Evolutionary conservation across 805 yeast genomes (phyloP).

Genomic region (Kodamaea neixiangensis): DNA sequence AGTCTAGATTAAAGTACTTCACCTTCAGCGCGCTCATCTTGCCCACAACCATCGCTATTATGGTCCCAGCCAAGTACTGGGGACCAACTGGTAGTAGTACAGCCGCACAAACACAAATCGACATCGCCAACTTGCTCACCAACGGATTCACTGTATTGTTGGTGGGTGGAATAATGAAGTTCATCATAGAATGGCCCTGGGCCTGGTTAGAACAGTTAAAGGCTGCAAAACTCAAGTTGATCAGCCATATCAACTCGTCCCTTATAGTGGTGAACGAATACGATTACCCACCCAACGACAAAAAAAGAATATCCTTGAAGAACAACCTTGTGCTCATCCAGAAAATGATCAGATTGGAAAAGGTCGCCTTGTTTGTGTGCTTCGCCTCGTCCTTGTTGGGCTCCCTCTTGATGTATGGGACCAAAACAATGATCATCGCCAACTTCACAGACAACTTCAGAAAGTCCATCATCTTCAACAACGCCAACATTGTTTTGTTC

Average conservation of each 20-base stretch:
- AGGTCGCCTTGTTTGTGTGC: constrained; percentile 26
- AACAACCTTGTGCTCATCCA: constrained; percentile 12
- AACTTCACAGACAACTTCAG: constrained; percentile 22
- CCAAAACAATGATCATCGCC: constrained; percentile 26
- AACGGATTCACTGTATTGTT: constrained; percentile 33
- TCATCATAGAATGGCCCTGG: constrained; percentile 45
- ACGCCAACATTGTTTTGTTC: constrained; percentile 38
- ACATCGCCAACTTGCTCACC: constrained; percentile 28
- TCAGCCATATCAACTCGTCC: constrained; percentile 18
- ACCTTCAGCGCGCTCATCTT: constrained; percentile 23
- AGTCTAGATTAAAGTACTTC: constrained; percentile 16
- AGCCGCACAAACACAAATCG: constrained; percentile 10
- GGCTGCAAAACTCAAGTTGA: constrained; percentile 16
- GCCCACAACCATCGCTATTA: constrained; percentile 29
- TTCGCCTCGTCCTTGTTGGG: constrained; percentile 28
- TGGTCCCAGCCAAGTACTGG: constrained; percentile 20
- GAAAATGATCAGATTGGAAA: constrained; percentile 18
- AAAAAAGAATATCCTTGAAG: not conserved
- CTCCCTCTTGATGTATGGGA: constrained; percentile 27
- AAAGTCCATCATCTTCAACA: constrained; percentile 31
- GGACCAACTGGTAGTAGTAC: not conserved
- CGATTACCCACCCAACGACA: not conserved
- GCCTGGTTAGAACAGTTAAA: constrained; percentile 34
- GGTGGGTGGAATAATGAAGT: constrained; percentile 36
- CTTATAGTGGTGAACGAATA: not conserved